phyloP scores from a whole-genome alignment of 164 flowering plant genomes.

The Nymphaea colorata region DNA sequence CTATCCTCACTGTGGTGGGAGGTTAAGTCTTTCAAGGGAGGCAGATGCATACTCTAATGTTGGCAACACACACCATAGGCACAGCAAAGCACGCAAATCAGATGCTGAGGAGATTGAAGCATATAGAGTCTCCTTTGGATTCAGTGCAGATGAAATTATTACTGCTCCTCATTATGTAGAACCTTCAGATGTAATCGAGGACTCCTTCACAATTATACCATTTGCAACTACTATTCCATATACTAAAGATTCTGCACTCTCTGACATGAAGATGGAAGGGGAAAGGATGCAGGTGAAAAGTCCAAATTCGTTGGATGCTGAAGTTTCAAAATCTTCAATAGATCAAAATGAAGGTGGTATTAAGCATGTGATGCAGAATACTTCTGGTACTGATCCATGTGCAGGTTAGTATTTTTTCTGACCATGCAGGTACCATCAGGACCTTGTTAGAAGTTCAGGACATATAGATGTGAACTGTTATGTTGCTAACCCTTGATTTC shows the following conservation, averaged over 20 bases:
- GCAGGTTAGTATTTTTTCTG: not conserved
- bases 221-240: constrained; percentile 27
- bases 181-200: constrained; percentile 65
- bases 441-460: not conserved
- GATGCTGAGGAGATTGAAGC: constrained; percentile 94
- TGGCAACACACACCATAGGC: constrained; percentile 57
- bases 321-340: constrained; percentile 15
- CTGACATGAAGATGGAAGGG: constrained; percentile 12
- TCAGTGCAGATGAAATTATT: constrained; percentile 94
- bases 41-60: constrained; percentile 49
- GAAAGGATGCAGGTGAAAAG: constrained; percentile 15
- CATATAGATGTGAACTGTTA: not conserved
- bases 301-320: constrained; percentile 13
- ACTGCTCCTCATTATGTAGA: constrained; percentile 73
- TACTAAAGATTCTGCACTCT: constrained; percentile 22
- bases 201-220: constrained; percentile 63
- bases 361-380: not conserved
- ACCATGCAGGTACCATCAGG: not conserved
- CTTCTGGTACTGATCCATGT: not conserved
- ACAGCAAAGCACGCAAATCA: constrained; percentile 43
- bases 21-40: constrained; percentile 77
- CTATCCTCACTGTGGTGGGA: constrained; percentile 64
- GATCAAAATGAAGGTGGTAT: constrained; percentile 8
- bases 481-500: not conserved
- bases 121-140: constrained; percentile 94